Conservation (phyloP, 2,329 filamentous ascomycete species). For the Cadophora sp. region DNA sequence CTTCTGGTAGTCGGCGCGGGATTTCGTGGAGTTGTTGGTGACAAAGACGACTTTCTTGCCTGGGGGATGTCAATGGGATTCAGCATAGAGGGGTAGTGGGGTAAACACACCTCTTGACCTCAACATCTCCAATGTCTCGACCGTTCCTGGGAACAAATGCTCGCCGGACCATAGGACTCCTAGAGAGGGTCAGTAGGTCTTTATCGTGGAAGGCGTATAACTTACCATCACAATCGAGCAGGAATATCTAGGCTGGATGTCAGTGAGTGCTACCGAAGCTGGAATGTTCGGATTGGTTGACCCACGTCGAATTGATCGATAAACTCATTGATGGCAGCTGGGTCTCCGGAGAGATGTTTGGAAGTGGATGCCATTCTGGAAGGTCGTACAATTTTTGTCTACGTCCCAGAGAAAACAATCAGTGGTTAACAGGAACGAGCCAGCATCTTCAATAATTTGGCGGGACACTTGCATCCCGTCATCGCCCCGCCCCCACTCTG, state of each 20-base stretch:
- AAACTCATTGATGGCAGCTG: slow-evolving; percentile 79
- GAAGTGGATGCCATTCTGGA: slow-evolving; percentile 42
- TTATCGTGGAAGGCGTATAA: slow-evolving; percentile 24
- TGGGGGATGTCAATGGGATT: slow-evolving; percentile 47
- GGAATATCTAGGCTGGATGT: slow-evolving; percentile 70
- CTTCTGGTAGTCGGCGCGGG: slow-evolving; percentile 88
- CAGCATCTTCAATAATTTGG: not conserved
- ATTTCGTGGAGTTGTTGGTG: slow-evolving; percentile 99
- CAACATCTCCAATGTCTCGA: slow-evolving; percentile 84
- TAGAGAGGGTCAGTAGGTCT: slow-evolving; percentile 48
- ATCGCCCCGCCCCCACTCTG: not conserved
- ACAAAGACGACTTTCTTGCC: slow-evolving; percentile 95
- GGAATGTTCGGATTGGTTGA: slow-evolving; percentile 44
- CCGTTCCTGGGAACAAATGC: slow-evolving; percentile 82
- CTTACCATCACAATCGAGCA: slow-evolving; percentile 97
- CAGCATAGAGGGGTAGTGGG: slow-evolving; percentile 9
- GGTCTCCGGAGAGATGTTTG: slow-evolving; percentile 81
- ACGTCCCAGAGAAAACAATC: not conserved
- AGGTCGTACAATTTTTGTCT: not conserved
- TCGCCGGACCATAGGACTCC: slow-evolving; percentile 97
- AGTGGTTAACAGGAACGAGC: not conserved
- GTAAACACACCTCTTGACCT: slow-evolving; percentile 70
- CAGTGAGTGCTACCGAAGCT: slow-evolving; percentile 31
- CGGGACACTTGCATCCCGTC: not conserved
- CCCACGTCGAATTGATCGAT: slow-evolving; percentile 91